phyloP scores from a whole-genome alignment of 495 filamentous ascomycete species.

The Hypoxylon intermedium region DNA sequence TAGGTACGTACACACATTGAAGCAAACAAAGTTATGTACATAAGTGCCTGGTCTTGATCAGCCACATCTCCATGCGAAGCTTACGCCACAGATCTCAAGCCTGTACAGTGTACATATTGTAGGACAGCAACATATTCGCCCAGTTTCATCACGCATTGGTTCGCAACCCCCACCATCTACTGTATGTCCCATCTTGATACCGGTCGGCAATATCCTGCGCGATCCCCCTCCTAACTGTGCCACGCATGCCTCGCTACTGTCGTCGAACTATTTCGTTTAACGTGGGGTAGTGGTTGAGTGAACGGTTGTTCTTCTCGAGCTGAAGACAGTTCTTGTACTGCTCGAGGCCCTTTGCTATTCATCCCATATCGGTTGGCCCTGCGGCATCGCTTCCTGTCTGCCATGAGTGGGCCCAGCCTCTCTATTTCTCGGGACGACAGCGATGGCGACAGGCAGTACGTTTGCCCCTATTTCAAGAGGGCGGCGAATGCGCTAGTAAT shows the following conservation, averaged over 20 bases:
- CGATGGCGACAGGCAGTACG: not conserved
- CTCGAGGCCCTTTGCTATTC: not conserved
- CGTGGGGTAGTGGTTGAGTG: not conserved
- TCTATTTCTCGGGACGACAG: not conserved
- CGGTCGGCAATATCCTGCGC: not conserved
- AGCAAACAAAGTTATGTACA: no score
- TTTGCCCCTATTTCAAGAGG: slow-evolving; percentile 1
- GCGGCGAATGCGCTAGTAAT: not conserved
- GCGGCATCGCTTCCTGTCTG: not conserved
- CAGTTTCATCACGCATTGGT: no score
- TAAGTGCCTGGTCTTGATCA: not conserved
- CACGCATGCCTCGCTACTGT: not conserved
- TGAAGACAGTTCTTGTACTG: slow-evolving; percentile 4
- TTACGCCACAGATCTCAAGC: slow-evolving; percentile 27
- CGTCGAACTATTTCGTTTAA: slow-evolving; percentile 2
- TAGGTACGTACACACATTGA: no score
- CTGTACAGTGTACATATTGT: no score
- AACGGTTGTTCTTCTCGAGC: not conserved
- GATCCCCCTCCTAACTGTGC: not conserved
- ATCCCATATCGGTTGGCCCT: not conserved
- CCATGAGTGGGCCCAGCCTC: not conserved
- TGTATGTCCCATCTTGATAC: slow-evolving; percentile 3
- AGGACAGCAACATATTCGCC: no score
- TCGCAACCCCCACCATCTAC: not conserved
- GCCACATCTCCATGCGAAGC: not conserved